Evolutionary conservation across 2,329 filamentous ascomycete species (phyloP), one percentile per base, ranked within the genome.

Genomic region (Teratosphaeria viscida): DNA sequence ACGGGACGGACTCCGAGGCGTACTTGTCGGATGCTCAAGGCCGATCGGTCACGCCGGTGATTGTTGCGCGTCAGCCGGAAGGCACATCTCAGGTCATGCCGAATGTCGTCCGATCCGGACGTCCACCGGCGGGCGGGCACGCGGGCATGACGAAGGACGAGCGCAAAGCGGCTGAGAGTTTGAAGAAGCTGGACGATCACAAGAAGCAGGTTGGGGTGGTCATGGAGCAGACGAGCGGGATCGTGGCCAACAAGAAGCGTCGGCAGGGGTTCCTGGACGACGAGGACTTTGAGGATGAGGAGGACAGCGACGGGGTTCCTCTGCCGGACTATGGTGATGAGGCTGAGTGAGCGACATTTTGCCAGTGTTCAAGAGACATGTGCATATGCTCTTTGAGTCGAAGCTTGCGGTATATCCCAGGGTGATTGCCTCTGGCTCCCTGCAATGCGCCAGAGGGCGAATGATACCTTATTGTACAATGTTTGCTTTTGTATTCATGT

Each of bases 131-230:
- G 53, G 43, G 43, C 19, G 43, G 43, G 4, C 23, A 49, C 10
- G 49, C 47, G 56, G 53, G 60, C 32, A 53, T 61, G 39, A 57
- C 75, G 53, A 75, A 73, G 57, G 71, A 76, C 6, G 76, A 78
- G 64, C 71, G 73, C 4, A 71, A 75, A 54, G 69, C 74, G 52
- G 73, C 72, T 0, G 70, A 75, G n/a, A 74, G 77, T 58, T 70
- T 79, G 23, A 78, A 79, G 72, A 78, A 77, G 8, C 71, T 83
- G 37, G 72, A 77, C 37, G 73, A 75, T 52, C 77, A 77, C 61
- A 84, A 83, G 67, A 73, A 73, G 55, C 73, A 74, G 26, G 72
- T 82, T 62, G 83, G 82, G 2, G 75, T 79, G 3, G 80, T 78
- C 0, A 73, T 85, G 65, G 82, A 82, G 59, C 74, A 76, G 53